Conservation (phyloP, 106 monocot genomes). For the Hemerocallis citrina region DNA sequence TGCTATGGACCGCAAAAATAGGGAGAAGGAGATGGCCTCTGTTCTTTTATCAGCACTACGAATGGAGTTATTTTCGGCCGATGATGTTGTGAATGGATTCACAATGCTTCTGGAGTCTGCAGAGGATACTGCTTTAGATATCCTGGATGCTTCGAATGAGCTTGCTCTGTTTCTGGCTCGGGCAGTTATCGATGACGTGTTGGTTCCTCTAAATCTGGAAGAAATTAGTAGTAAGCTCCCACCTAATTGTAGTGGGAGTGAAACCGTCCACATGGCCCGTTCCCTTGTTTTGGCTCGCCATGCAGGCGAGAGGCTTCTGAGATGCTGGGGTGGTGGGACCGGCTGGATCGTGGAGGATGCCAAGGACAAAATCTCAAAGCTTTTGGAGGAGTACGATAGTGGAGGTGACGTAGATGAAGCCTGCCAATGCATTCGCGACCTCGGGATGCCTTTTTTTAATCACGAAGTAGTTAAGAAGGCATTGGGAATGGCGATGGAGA, state of each 20-base stretch:
- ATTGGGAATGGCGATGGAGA: slow-evolving; percentile 93
- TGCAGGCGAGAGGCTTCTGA: slow-evolving; percentile 79
- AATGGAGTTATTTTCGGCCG: slow-evolving; percentile 58
- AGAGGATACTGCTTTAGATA: slow-evolving; percentile 79
- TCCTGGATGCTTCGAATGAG: slow-evolving; percentile 86
- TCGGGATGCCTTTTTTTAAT: slow-evolving; percentile 90
- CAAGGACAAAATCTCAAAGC: slow-evolving; percentile 89
- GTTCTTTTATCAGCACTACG: slow-evolving; percentile 65
- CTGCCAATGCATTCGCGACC: slow-evolving; percentile 83
- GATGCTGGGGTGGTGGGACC: slow-evolving; percentile 91
- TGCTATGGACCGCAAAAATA: slow-evolving; percentile 92
- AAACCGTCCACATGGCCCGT: slow-evolving; percentile 69
- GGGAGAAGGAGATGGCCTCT: slow-evolving; percentile 97
- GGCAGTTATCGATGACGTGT: slow-evolving; percentile 83
- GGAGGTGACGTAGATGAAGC: slow-evolving; percentile 87
- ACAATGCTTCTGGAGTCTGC: slow-evolving; percentile 82
- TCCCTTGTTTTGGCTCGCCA: slow-evolving; percentile 76
- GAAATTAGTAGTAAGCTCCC: slow-evolving; percentile 67
- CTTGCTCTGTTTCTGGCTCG: slow-evolving; percentile 81
- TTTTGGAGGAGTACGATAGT: slow-evolving; percentile 82
- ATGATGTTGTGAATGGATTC: slow-evolving; percentile 76
- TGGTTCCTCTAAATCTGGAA: slow-evolving; percentile 68
- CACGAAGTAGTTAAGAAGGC: slow-evolving; percentile 95
- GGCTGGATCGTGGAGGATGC: slow-evolving; percentile 96
- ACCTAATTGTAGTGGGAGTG: slow-evolving; percentile 57